Evolutionary conservation across 805 yeast genomes (phyloP), one percentile per base, ranked within the genome.

Genomic region (Wilhelminamyces savonicus): DNA sequence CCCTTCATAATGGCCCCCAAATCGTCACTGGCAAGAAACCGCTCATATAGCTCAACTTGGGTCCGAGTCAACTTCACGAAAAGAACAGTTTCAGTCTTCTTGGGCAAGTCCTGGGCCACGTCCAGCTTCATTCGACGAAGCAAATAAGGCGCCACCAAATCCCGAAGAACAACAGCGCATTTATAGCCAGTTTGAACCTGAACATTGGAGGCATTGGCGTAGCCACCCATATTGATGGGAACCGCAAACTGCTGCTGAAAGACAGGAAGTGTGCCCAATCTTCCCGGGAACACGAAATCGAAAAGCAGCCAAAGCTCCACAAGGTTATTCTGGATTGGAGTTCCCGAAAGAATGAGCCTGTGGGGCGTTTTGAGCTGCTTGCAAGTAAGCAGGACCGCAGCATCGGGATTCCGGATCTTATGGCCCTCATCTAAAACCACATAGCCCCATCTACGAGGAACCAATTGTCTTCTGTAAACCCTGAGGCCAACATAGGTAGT

Each of bases 181-280:
- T 86, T 86, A 50, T 85, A 88, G 2, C 97, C 96, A 1, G 97
- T 80, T 50, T 90, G 97, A 0, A 92, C 97, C 51, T 92, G 97
- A 3, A 92, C 74, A 51, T 92, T 92, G 1, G 94, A 78, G 0
- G 98, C 97, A 60, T 90, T 92, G 2, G 98, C 95, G 57, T 92
- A 92, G 0, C 98, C 98, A n/a, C 98, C 98, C 51, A 84, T 70
- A 48, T 87, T 90, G 26, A 92, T 92, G 0, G 98, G 98, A 5
- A 79, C 66, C 3, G 95, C 82, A 53, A 92, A 92, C 52, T 92
- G 96, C 30, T 74, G 82, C 54, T 88, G 94, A 46, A 92, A 92
- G 0, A 92, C 90, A 0, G 98, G 98, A 15, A 92, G 61, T 0
- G 98, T 92, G 0, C 98, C 98, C 14, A 92, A 59, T 37, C 94